These are phyloP conservation scores for Hygrophila difformis DNA, from an alignment of 257 asterid genomes.

Conservation along the genomic window DNA sequence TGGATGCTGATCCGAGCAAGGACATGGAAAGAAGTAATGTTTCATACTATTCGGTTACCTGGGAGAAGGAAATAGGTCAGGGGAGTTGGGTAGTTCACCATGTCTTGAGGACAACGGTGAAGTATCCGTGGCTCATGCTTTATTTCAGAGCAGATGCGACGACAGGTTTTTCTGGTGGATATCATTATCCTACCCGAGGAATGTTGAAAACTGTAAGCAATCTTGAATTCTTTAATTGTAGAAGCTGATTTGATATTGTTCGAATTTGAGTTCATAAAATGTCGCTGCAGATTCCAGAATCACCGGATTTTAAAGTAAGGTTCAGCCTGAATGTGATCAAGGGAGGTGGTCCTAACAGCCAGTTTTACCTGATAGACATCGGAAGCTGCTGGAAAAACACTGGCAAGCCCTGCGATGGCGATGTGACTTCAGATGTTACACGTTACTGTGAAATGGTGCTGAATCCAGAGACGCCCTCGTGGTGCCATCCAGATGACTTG, in stretches of 20 bases:
- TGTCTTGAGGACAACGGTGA: conserved; percentile 50
- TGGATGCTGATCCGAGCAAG: conserved; percentile 28
- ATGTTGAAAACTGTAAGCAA: conserved; percentile 63
- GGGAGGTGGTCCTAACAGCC: conserved; percentile 72
- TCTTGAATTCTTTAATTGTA: neutral
- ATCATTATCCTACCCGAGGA: conserved; percentile 75
- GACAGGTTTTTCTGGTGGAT: conserved; percentile 71
- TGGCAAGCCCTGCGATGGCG: conserved; percentile 57
- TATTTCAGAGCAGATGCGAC: conserved; percentile 77
- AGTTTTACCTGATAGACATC: conserved; percentile 76
- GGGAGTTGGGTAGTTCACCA: conserved; percentile 78
- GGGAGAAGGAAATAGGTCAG: conserved; percentile 71
- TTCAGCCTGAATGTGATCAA: conserved; percentile 55
- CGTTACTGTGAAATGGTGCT: conserved; percentile 80
- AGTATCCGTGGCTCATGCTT: conserved; percentile 92
- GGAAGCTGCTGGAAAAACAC: conserved; percentile 97
- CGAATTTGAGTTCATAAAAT: neutral
- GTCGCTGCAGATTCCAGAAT: conserved; percentile 58
- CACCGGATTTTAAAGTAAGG: conserved; percentile 65
- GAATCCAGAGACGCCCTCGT: conserved; percentile 52
- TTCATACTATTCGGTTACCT: conserved; percentile 55
- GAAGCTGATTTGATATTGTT: neutral
- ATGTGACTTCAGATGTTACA: conserved; percentile 72
- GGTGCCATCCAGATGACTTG: conserved; percentile 40
- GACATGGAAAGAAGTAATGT: conserved; percentile 15